Evolutionary conservation across 805 yeast species (phyloP).

Genomic region (Cyberlindnera maritima): DNA sequence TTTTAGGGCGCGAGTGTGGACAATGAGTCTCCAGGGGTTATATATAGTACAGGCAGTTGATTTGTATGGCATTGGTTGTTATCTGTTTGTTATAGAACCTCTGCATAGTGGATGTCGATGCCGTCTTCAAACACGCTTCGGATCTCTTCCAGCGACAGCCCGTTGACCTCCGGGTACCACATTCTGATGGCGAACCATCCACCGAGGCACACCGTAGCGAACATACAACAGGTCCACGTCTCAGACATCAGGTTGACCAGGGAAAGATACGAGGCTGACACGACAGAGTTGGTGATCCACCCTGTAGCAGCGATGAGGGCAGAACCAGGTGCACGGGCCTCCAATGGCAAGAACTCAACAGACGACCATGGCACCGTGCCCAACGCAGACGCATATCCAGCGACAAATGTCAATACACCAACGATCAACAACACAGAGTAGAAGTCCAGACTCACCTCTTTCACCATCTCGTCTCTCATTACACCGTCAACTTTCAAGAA

Average conservation of each 20-base stretch:
- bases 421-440: conserved; percentile 25
- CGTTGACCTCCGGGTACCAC: conserved; percentile 45
- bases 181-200: conserved; percentile 39
- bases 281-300: conserved; percentile 38
- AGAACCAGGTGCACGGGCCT: conserved; percentile 40
- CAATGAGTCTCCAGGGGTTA: too few relatives aligned
- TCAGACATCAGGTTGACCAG: conserved; percentile 30
- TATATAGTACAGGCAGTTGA: too few relatives aligned
- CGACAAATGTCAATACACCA: conserved; percentile 37
- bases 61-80: too few relatives aligned
- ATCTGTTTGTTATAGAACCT: too few relatives aligned
- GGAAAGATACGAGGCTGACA: conserved; percentile 36
- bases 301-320: conserved; percentile 41
- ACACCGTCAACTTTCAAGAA: conserved; percentile 17
- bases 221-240: conserved; percentile 33
- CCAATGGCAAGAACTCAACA: conserved; percentile 42
- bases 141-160: conserved; percentile 41
- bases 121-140: conserved; percentile 39
- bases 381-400: conserved; percentile 41
- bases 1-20: too few relatives aligned
- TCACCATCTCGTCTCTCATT: neutral
- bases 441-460: conserved; percentile 2
- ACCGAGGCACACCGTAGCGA: conserved; percentile 31
- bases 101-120: conserved; percentile 36
- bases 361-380: conserved; percentile 46